These are phyloP conservation scores for Globisporangium heterothallicum DNA, from an alignment of 352 stramenopile genomes.

Conservation along the genomic window DNA sequence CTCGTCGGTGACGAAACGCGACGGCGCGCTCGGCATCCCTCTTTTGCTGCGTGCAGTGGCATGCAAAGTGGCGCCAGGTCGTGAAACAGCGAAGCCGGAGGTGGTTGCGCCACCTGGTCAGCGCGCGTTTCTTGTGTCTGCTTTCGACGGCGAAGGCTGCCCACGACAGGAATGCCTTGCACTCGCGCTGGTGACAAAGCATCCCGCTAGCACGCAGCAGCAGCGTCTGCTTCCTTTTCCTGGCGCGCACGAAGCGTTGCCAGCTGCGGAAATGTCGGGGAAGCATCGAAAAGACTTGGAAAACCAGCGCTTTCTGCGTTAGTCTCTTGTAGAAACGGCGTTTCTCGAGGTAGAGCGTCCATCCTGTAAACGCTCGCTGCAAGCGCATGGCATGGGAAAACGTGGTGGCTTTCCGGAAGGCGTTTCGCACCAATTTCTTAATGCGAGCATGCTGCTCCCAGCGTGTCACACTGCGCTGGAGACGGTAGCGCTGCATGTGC, in stretches of 20 bases:
- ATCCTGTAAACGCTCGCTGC: slow-evolving; percentile 20
- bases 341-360: slow-evolving; percentile 20
- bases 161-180: slow-evolving; percentile 31
- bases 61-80: slow-evolving; percentile 13
- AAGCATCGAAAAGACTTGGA: slow-evolving; percentile 34
- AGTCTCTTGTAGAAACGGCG: slow-evolving; percentile 14
- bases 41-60: slow-evolving; percentile 5
- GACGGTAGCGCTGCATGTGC: slow-evolving; percentile 11
- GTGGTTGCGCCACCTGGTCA: slow-evolving; percentile 21
- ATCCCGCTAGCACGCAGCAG: slow-evolving; percentile 23
- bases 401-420: slow-evolving; percentile 12
- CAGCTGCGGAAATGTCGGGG: slow-evolving; percentile 29
- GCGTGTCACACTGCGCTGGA: slow-evolving; percentile 11
- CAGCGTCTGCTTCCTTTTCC: slow-evolving; percentile 14
- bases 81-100: slow-evolving; percentile 10
- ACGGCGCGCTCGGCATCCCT: slow-evolving; percentile 9
- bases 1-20: slow-evolving; percentile 10
- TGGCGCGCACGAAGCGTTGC: slow-evolving; percentile 14
- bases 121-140: slow-evolving; percentile 13
- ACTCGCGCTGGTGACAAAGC: slow-evolving; percentile 29
- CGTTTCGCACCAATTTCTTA: slow-evolving; percentile 18
- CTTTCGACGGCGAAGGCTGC: not conserved
- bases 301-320: slow-evolving; percentile 32
- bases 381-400: slow-evolving; percentile 11
- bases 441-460: slow-evolving; percentile 20